phyloP scores from a whole-genome alignment of 441 rosid species.

The Populus tomentosa region DNA sequence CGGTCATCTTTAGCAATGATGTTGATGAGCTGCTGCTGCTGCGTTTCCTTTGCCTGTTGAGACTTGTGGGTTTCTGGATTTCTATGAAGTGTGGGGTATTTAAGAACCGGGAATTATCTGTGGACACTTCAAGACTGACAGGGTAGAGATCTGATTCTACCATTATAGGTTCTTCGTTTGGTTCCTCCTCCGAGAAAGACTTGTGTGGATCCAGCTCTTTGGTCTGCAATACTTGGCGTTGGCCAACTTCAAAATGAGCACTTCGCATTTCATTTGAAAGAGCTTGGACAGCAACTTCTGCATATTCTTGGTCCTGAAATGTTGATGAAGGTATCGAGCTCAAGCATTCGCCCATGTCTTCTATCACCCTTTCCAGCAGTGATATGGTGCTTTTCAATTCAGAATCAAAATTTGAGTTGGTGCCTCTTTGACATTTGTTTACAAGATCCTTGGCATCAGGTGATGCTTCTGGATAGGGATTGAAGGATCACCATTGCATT shows the following conservation, averaged over 20 bases:
- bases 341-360: constrained; percentile 54
- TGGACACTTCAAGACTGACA: constrained; percentile 34
- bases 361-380: constrained; percentile 44
- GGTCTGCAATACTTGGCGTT: constrained; percentile 20
- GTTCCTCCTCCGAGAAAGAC: constrained; percentile 8
- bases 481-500: constrained; percentile 42
- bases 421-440: constrained; percentile 23
- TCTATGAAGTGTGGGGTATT: constrained; percentile 22
- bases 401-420: constrained; percentile 23
- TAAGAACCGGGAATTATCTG: constrained; percentile 25
- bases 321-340: constrained; percentile 57
- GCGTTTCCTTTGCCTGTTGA: constrained; percentile 34
- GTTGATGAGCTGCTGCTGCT: constrained; percentile 29
- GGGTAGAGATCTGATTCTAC: constrained; percentile 68
- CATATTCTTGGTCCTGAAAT: constrained; percentile 45
- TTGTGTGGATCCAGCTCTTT: constrained; percentile 22
- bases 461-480: constrained; percentile 43
- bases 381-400: constrained; percentile 38
- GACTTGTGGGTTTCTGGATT: constrained; percentile 25
- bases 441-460: constrained; percentile 47
- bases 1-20: constrained; percentile 42
- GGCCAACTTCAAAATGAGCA: constrained; percentile 27
- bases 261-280: constrained; percentile 71
- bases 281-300: constrained; percentile 48
- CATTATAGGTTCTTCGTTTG: constrained; percentile 17